Conservation (phyloP, 1,139 yeast genomes). For the Magnusiomyces ingens region DNA sequence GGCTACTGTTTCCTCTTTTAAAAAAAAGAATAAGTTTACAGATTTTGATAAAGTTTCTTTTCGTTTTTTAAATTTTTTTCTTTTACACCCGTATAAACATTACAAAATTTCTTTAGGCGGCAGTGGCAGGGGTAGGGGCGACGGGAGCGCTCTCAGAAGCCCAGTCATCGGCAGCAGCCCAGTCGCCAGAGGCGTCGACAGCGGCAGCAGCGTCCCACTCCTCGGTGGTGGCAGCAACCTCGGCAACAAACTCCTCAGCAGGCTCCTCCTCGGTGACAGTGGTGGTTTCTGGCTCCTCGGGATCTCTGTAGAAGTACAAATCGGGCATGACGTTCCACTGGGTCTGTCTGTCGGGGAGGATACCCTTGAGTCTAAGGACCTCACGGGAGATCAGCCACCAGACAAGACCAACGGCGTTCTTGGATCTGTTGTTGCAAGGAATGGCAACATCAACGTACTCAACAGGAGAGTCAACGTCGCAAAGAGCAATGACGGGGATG, state of each 20-base stretch:
- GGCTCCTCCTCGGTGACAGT: conserved; percentile 50
- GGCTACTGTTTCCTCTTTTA: not conserved
- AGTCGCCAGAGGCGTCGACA: conserved; percentile 27
- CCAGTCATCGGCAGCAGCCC: conserved; percentile 56
- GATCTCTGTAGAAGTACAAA: conserved; percentile 99
- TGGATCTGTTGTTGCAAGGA: conserved; percentile 99
- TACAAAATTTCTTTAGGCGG: conserved; percentile 31
- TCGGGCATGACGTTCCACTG: conserved; percentile 99
- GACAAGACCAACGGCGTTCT: conserved; percentile 99
- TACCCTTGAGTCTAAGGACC: conserved; percentile 98
- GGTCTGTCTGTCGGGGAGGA: conserved; percentile 92
- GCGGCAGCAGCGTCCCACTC: conserved; percentile 74
- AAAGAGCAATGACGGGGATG: conserved; percentile 99
- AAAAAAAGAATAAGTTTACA: not conserved
- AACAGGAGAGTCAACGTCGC: conserved; percentile 98
- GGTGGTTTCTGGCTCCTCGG: conserved; percentile 94
- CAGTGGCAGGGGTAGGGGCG: conserved; percentile 41
- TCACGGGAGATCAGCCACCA: conserved; percentile 99
- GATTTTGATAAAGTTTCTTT: not conserved
- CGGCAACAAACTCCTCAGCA: conserved; percentile 55
- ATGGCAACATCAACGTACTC: conserved; percentile 99
- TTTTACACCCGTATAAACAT: conserved; percentile 8
- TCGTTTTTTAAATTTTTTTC: conserved; percentile 9
- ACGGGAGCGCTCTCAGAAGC: conserved; percentile 53
- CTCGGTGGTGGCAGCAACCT: conserved; percentile 57